Conservation (phyloP, 306 rosid species). For the barrel medic (Medicago truncatula) region DNA sequence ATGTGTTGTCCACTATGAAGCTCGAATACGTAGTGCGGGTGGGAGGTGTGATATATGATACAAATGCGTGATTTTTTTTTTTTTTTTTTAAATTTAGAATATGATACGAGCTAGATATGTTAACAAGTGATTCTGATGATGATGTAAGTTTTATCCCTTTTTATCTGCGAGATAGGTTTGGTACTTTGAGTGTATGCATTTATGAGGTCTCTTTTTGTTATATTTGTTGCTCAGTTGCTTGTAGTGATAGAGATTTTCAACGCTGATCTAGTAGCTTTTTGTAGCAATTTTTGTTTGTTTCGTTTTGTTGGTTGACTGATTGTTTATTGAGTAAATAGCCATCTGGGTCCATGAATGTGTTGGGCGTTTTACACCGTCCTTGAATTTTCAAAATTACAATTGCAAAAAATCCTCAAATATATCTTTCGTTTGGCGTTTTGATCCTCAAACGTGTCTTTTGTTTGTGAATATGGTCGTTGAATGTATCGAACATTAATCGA, state of each 20-base stretch:
- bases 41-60: no score
- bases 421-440: neutral
- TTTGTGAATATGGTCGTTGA: neutral
- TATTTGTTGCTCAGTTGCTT: constrained; percentile 22
- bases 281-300: neutral
- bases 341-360: neutral
- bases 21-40: no score
- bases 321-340: neutral
- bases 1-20: neutral
- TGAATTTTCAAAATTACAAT: neutral
- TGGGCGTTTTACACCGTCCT: neutral
- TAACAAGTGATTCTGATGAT: constrained; percentile 88
- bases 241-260: constrained; percentile 12
- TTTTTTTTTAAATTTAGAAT: no score
- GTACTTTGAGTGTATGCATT: neutral
- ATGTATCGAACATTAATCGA: neutral
- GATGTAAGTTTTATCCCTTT: constrained; percentile 62
- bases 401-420: neutral
- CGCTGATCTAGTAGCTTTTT: constrained; percentile 3
- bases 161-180: constrained; percentile 32
- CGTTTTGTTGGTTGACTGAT: constrained; percentile 12
- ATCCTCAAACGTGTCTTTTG: neutral
- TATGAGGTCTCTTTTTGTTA: neutral
- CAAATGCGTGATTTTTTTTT: no score
- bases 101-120: no score